Percentiles rank a stretch among this genome's conserved stretches.
Evolutionary conservation across 2,329 filamentous ascomycete species (phyloP).

Genomic region (Colletotrichum sp.): DNA sequence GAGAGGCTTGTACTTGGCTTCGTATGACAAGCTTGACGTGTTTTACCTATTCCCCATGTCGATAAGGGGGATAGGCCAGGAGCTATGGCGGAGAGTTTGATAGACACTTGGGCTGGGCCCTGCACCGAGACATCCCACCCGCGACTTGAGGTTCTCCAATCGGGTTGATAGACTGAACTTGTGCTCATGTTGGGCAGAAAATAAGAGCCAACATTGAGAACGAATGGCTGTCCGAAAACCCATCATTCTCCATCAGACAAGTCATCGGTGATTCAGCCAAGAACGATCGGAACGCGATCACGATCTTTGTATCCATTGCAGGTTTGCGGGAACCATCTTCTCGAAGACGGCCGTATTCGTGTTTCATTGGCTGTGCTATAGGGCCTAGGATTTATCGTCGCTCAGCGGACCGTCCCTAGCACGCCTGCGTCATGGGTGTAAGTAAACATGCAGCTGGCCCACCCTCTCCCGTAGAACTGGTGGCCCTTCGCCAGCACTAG

Average conservation of each 20-base stretch:
- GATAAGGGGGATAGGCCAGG: not conserved
- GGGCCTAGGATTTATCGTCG: not conserved
- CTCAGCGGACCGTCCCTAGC: not conserved
- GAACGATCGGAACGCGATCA: not conserved
- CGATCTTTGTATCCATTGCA: not conserved
- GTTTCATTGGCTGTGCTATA: not conserved
- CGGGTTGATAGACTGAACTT: not conserved
- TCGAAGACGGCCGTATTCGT: not conserved
- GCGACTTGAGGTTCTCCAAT: not conserved
- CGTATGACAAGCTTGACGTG: not conserved
- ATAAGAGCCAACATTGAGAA: not conserved
- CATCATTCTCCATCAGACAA: not conserved
- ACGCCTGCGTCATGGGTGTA: not conserved
- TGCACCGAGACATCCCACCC: not conserved
- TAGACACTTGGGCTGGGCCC: not conserved
- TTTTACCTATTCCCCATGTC: not conserved
- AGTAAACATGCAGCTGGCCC: not conserved
- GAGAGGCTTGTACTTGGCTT: not conserved
- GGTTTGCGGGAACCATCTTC: not conserved
- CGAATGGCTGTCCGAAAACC: not conserved
- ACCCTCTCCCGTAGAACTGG: not conserved
- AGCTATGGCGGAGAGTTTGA: not conserved
- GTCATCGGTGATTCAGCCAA: not conserved
- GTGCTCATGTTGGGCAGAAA: not conserved
- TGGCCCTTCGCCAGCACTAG: not conserved